Evolutionary conservation across 1,284 basidiomycete species (phyloP).

Genomic region (Irpex lacteus): DNA sequence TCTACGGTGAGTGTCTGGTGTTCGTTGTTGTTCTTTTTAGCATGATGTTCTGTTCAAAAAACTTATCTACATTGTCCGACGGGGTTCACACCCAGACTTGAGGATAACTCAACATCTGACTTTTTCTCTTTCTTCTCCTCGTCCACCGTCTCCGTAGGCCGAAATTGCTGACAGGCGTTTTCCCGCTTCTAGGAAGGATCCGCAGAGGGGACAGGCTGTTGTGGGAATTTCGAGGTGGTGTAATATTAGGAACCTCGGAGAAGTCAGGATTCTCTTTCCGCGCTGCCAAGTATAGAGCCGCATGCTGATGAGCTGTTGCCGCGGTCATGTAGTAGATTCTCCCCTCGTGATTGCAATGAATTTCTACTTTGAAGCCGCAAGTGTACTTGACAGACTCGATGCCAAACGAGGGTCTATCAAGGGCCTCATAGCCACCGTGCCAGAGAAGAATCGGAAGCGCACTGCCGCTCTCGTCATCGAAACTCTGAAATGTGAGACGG

Average conservation of each 20-base stretch:
- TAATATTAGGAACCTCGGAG: not conserved
- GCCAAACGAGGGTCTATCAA: constrained; percentile 86
- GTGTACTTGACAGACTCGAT: constrained; percentile 81
- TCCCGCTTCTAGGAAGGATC: not conserved
- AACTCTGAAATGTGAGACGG: constrained; percentile 82
- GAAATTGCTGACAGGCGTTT: not conserved
- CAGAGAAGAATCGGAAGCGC: constrained; percentile 76
- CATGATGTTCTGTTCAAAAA: constrained; percentile 48
- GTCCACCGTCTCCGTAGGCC: not conserved
- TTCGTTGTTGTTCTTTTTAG: constrained; percentile 15
- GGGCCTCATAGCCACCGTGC: constrained; percentile 67
- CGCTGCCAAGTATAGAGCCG: constrained; percentile 10
- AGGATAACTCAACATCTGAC: constrained; percentile 24
- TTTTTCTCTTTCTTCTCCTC: not conserved
- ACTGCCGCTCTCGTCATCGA: constrained; percentile 83
- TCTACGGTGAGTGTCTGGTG: not conserved
- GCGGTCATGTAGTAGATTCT: constrained; percentile 11
- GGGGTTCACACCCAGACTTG: constrained; percentile 28
- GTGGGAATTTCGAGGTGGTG: not conserved
- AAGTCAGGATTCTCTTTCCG: constrained; percentile 2
- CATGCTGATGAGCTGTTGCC: constrained; percentile 5
- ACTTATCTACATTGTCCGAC: constrained; percentile 90
- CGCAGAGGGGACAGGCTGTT: not conserved
- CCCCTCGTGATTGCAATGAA: constrained; percentile 58
- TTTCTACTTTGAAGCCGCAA: constrained; percentile 88